Evolutionary conservation across 768 basidiomycete genomes (phyloP), one percentile per base, ranked within the genome.

Genomic region (Trichaptum fuscoviolaceum): DNA sequence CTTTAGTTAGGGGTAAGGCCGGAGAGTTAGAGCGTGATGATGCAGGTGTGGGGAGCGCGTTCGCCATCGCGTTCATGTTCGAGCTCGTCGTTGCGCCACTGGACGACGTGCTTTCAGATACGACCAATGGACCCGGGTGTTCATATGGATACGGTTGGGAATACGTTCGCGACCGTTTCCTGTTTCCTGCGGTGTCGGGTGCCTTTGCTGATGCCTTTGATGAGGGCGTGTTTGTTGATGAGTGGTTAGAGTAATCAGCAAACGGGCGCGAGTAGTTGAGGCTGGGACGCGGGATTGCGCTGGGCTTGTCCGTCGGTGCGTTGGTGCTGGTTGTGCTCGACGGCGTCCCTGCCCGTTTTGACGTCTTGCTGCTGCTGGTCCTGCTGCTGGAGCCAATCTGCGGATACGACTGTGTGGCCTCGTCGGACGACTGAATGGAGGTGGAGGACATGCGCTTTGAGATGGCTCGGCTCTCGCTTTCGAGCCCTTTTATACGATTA

Each of bases 401-500:
- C n/a, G 73, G 65, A 42, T 65, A 62, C 18, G 65, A 70, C 63
- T 35, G 69, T 58, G 60, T 75, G 69, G 59, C 67, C 66, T 85
- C 84, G 72, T 86, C 85, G 59, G 75, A 70, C 18, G 87, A 87
- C 26, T 83, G 78, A 42, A 90, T 80, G 64, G 91, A 92, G 27
- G 89, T 82, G 67, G 88, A 85, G 36, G 92, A 93, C 74, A 93
- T 85, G 67, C 92, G 87, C 69, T 85, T 87, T 35, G 91, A 80
- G 64, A 95, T 81, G n/a, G 86, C 85, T 42, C 87, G 83, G 71
- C 91, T 92, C 79, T 95, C 93, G 68, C 80, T 83, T 77, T 94
- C 87, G 23, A 95, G 84, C 65, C 93, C 93, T 95, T 67, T 67
- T 64, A 67, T 52, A 67, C 36, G 65, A 67, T 58, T 62, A 65